Evolutionary conservation across 139 green algal species (phyloP), one percentile per base, ranked within the genome.

Genomic region (Coelastrella sp.): DNA sequence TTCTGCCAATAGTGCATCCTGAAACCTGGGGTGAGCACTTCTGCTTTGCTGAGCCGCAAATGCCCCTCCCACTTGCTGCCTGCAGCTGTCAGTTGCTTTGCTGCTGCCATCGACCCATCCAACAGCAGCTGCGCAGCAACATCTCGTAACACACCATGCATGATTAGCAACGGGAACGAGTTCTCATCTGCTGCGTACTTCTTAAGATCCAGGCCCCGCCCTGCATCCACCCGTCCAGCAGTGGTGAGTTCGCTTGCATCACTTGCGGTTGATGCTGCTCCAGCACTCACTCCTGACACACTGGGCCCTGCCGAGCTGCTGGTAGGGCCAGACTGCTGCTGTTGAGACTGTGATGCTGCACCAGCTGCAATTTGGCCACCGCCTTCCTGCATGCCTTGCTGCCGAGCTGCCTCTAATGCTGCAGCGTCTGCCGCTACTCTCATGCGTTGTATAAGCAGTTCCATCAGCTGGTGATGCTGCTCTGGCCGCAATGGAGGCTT

Each of bases 1-100:
- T 47, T 20, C 79, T 85, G 88, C 88, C 88, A 91, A 76, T 91
- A 91, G 16, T 74, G 66, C 79, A 91, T 64, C 14, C 88, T 80
- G 6, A 91, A 54, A 8, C 88, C 88, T 4, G 88, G 88, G 17
- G 22, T 64, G 8, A 91, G 88, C 79, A 91, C 66, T 59, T 88
- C 64, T 7, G 78, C 56, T 14, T 64, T 61, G 47, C n/a, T 20
- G 2, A 91, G 79, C 79, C n/a, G 23, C 5, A 90, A 20, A 3
- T 90, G 86, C 0, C 86, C 77, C 4, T 64, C 23, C 86, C 86
- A 90, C 7, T 54, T 77, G 20, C 56, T 78, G 79, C 88, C 88
- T 16, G 88, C 78, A 17, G 22, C 79, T 2, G 56, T 65, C 4
- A 91, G 79, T 66, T 60, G 23, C 14, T 91, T 81, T 13, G 88